Evolutionary conservation across 1,284 basidiomycete species (phyloP).

Genomic region (Tylopilus sp.): DNA sequence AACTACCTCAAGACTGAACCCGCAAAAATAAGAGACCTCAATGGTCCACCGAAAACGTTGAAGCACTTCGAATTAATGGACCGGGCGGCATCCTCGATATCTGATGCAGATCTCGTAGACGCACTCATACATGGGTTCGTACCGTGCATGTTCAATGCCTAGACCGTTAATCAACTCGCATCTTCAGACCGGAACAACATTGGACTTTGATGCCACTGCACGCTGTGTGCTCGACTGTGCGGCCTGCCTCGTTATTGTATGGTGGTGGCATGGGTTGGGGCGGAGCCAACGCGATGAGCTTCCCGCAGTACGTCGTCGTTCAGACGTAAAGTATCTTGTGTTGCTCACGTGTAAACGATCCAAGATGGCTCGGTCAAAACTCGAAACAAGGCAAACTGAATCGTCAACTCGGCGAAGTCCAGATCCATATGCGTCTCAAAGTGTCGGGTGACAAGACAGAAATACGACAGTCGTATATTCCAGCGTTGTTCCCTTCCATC

Average conservation of each 20-base stretch:
- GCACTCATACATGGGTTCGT: constrained; percentile 87
- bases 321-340: not conserved
- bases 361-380: constrained; percentile 95
- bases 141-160: constrained; percentile 2
- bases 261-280: constrained; percentile 70
- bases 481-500: constrained; percentile 77
- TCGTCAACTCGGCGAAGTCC: constrained; percentile 85
- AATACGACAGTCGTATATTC: constrained; percentile 89
- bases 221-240: constrained; percentile 85
- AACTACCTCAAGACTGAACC: constrained; percentile 89
- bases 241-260: constrained; percentile 80
- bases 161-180: not conserved
- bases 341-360: constrained; percentile 1
- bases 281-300: constrained; percentile 65
- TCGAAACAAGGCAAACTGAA: constrained; percentile 86
- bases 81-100: constrained; percentile 86
- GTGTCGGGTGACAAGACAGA: constrained; percentile 88
- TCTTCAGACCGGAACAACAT: constrained; percentile 82
- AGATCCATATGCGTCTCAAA: constrained; percentile 92
- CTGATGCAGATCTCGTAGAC: constrained; percentile 95
- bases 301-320: constrained; percentile 70
- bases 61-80: constrained; percentile 84
- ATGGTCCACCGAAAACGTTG: constrained; percentile 63
- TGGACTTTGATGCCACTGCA: constrained; percentile 96
- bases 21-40: constrained; percentile 52